Evolutionary conservation across 2,329 filamentous ascomycete genomes (phyloP), one percentile per base, ranked within the genome.

Genomic region (Talaromyces sp.): DNA sequence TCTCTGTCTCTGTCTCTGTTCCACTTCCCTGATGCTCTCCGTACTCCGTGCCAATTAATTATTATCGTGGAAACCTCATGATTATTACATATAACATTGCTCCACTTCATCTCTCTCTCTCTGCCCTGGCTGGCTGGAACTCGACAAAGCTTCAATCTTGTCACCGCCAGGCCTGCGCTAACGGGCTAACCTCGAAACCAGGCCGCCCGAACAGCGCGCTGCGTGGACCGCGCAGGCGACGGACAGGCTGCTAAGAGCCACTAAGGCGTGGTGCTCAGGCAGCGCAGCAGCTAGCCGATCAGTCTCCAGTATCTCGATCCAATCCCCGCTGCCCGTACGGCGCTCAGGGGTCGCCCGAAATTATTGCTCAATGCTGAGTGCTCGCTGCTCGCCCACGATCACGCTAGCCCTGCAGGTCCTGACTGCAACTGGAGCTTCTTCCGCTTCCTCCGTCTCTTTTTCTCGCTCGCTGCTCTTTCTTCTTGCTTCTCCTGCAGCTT

Each of bases 381-480:
- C 35, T 38, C 17, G 35, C 35, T 38, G 35, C 35, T 38, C 35
- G n/a, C 43, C 43, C 43, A 46, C 43, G 19, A 24, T 24, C 43
- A 19, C 43, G 43, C 43, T 46, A 46, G 43, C 43, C 19, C 48
- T 52, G 48, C 48, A 52, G 48, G 48, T 52, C 48, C 48, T 52
- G 48, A 12, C 27, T 31, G 48, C 10, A 52, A 12, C 26, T 52
- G 48, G 9, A 52, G 48, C 48, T 52, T 52, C 48, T 29, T 29
- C 21, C 24, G n/a, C n/a, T n/a, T n/a, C 12, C 19, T 26, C 26
- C 48, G 21, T 51, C 48, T 51, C 11, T 12, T 8, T 51, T 32
- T 35, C 29, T 50, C 41, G 31, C 31, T 26, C 50, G 8, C 14
- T 61, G 57, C 58, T 61, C 61, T 62, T 60, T 61, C 55, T 54